Base-by-base conservation (phyloP, 306 rosid species). In the Vicia faba region DNA sequence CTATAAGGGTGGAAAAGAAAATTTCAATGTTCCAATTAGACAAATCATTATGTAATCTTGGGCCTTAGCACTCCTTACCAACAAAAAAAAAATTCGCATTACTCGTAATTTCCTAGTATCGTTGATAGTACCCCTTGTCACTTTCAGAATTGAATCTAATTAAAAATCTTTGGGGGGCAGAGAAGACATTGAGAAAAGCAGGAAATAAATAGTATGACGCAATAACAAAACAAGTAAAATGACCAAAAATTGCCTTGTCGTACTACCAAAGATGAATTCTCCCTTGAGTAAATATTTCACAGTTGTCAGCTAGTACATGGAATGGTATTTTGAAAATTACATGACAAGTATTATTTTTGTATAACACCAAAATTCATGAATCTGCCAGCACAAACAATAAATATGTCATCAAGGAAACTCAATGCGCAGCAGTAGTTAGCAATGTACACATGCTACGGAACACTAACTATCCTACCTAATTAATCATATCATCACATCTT, bases 401-500 rank as follows among this genome's bases (percentile, higher is more conserved):
- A 64, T 56, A 43, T 26, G 79, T 80, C 71, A 69, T 73, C 57
- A 64, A 68, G 35, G 60, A 75, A 77, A 79, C 75, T 71, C 68
- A 62, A 70, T 46, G 83, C 72, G 91, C 46, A 79, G 87, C 75
- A 78, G 68, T 28, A 79, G 87, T 87, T 83, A 80, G 96, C 85
- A 79, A 87, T 89, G 88, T 84, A 82, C 95, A 87, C 44, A 71
- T 79, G 82, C 91, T 81, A 75, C 80, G 73, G 39, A 66, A 58
- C 67, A 69, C 80, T 69, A 73, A 69, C 79, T 57, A 79, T 69
- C 69, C 79, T 57, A 79, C 71, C 85, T 82, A 84, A 68, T 74
- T 68, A 49, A 16, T 9, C 8, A 49, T 49, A 75, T 79, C 79
- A 68, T 72, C 72, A 78, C 77, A 79, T 75, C 77, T 86, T 83